Evolutionary conservation across 441 rosid genomes (phyloP).

Genomic region (Euphorbia corollata): DNA sequence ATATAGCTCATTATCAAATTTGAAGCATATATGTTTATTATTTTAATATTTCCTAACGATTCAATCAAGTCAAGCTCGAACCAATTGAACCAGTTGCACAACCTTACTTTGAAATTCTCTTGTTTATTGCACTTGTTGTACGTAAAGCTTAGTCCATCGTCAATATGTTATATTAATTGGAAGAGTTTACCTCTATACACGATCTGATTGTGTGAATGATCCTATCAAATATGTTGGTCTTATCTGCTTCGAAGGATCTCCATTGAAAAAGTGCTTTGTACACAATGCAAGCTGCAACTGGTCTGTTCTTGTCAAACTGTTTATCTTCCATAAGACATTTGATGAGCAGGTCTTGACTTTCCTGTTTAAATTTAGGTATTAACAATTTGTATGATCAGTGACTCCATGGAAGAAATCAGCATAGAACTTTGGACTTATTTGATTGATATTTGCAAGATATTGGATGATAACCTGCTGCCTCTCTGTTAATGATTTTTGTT

Average conservation of each 20-base stretch:
- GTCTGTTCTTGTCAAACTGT: conserved; percentile 39
- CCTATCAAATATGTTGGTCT: conserved; percentile 53
- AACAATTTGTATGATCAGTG: conserved; percentile 4
- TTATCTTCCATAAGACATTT: conserved; percentile 43
- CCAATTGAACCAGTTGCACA: neutral
- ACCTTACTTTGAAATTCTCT: neutral
- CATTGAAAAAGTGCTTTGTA: conserved; percentile 59
- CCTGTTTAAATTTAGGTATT: conserved; percentile 34
- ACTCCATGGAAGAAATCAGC: conserved; percentile 4
- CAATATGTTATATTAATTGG: conserved; percentile 11
- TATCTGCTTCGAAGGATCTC: conserved; percentile 71
- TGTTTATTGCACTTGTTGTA: neutral
- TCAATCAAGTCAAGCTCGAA: neutral
- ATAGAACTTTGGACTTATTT: conserved; percentile 1
- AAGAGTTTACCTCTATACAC: conserved; percentile 41
- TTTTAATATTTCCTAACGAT: no score
- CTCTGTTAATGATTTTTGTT: conserved; percentile 51
- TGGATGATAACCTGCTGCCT: conserved; percentile 42
- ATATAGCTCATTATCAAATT: neutral
- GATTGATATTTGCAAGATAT: conserved; percentile 11
- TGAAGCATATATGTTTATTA: no score
- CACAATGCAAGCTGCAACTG: conserved; percentile 54
- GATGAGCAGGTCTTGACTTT: conserved; percentile 51
- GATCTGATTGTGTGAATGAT: conserved; percentile 51
- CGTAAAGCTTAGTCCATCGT: neutral